Evolutionary conservation across 208 protist species (phyloP).

Genomic region (Leishmania arabica): DNA sequence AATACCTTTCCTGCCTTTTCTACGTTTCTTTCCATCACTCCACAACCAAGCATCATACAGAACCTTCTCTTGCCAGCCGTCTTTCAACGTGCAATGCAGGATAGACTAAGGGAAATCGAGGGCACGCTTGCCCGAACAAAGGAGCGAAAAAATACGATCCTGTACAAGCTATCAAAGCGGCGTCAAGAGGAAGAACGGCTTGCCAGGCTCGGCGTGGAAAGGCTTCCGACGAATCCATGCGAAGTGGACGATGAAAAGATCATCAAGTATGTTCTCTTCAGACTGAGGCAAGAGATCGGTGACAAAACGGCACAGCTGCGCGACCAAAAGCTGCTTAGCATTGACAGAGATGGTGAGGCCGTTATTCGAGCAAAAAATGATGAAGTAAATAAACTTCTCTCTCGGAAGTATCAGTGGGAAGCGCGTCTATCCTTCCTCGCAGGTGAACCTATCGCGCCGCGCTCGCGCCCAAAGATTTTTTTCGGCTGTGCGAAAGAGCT

Average conservation of each 20-base stretch:
- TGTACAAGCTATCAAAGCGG: constrained; percentile 74
- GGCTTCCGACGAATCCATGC: constrained; percentile 67
- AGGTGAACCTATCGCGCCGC: constrained; percentile 10
- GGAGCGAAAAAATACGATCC: constrained; percentile 79
- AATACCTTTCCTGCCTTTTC: not conserved
- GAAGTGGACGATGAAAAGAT: constrained; percentile 63
- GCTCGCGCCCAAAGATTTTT: constrained; percentile 44
- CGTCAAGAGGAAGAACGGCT: constrained; percentile 68
- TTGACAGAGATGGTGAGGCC: constrained; percentile 80
- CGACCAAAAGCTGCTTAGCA: constrained; percentile 45
- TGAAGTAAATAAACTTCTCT: constrained; percentile 74
- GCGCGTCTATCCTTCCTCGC: constrained; percentile 36
- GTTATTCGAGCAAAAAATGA: constrained; percentile 76
- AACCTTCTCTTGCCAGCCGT: not conserved
- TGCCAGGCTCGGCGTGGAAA: constrained; percentile 49
- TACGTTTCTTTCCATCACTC: not conserved
- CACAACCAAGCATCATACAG: no score
- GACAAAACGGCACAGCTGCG: constrained; percentile 70
- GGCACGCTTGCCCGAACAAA: constrained; percentile 81
- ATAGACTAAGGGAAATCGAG: constrained; percentile 81
- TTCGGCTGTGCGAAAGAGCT: constrained; percentile 82
- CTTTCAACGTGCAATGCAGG: constrained; percentile 52
- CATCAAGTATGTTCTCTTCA: constrained; percentile 66
- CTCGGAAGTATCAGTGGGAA: constrained; percentile 69
- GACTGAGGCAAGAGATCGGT: constrained; percentile 75